These are phyloP conservation scores for Colletotrichum camelliae DNA, from an alignment of 2,329 filamentous ascomycete species.

Conservation along the genomic window DNA sequence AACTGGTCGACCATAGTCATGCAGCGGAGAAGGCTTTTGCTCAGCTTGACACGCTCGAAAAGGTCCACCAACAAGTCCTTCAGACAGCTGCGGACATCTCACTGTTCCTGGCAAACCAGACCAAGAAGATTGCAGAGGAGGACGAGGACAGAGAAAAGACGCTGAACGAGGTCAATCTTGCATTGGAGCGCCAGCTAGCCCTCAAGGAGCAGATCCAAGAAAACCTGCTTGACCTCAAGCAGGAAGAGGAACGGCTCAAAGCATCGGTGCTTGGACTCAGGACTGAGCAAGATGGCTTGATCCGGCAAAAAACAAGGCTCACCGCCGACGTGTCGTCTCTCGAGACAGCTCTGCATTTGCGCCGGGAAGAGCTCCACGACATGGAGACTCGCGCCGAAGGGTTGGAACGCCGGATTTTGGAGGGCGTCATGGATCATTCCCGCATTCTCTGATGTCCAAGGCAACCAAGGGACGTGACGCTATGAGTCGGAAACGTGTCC, in stretches of 20 bases:
- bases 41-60: conserved; percentile 82
- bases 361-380: conserved; percentile 86
- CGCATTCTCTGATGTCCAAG: conserved; percentile 84
- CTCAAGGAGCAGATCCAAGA: conserved; percentile 68
- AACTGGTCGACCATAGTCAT: conserved; percentile 67
- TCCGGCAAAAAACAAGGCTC: conserved; percentile 78
- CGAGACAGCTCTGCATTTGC: conserved; percentile 86
- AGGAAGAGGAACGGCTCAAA: conserved; percentile 59
- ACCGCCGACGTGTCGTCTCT: conserved; percentile 88
- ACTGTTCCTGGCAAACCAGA: conserved; percentile 80
- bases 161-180: conserved; percentile 78
- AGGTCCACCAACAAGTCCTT: conserved; percentile 88
- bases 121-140: conserved; percentile 75
- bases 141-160: conserved; percentile 80
- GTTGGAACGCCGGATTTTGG: conserved; percentile 89
- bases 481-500: conserved; percentile 64
- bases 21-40: conserved; percentile 72
- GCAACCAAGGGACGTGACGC: conserved; percentile 56
- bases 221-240: conserved; percentile 55
- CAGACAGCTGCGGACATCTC: conserved; percentile 84
- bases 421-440: conserved; percentile 96
- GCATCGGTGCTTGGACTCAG: conserved; percentile 64
- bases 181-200: conserved; percentile 77
- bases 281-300: conserved; percentile 76
- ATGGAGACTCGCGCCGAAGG: conserved; percentile 91